phyloP scores from a whole-genome alignment of 257 asterid genomes.

The Catharanthus roseus region DNA sequence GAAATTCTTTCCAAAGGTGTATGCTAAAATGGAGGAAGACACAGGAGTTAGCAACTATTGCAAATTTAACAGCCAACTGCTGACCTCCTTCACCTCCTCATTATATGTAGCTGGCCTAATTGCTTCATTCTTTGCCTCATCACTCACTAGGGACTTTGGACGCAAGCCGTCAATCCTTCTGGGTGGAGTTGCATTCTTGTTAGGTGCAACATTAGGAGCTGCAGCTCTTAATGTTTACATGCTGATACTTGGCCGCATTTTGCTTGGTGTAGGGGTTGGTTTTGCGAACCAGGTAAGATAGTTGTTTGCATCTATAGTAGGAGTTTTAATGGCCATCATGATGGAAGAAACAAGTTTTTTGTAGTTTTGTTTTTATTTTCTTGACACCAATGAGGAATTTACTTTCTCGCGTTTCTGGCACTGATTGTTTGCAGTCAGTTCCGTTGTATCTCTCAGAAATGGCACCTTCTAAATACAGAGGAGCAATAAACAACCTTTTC shows the following conservation, averaged over 20 bases:
- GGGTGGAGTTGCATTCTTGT: conserved; percentile 21
- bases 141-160: conserved; percentile 19
- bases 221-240: conserved; percentile 19
- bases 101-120: conserved; percentile 22
- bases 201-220: conserved; percentile 16
- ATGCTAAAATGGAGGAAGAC: conserved; percentile 19
- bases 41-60: conserved; percentile 22
- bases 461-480: conserved; percentile 29
- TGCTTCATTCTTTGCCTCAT: conserved; percentile 23
- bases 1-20: conserved; percentile 23
- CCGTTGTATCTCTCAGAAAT: conserved; percentile 29
- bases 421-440: conserved; percentile 13
- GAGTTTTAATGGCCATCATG: background rate
- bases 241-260: conserved; percentile 16
- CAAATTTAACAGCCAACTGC: conserved; percentile 22
- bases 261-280: conserved; percentile 23
- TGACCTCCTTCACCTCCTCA: conserved; percentile 23
- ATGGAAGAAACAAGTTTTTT: background rate
- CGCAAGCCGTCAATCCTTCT: conserved; percentile 18
- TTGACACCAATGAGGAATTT: background rate
- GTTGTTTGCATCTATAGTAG: background rate
- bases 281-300: conserved; percentile 17
- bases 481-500: conserved; percentile 24
- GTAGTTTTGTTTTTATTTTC: background rate
- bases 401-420: too few species aligned